phyloP scores from a whole-genome alignment of 768 basidiomycete species.

The Podaxis sp. region DNA sequence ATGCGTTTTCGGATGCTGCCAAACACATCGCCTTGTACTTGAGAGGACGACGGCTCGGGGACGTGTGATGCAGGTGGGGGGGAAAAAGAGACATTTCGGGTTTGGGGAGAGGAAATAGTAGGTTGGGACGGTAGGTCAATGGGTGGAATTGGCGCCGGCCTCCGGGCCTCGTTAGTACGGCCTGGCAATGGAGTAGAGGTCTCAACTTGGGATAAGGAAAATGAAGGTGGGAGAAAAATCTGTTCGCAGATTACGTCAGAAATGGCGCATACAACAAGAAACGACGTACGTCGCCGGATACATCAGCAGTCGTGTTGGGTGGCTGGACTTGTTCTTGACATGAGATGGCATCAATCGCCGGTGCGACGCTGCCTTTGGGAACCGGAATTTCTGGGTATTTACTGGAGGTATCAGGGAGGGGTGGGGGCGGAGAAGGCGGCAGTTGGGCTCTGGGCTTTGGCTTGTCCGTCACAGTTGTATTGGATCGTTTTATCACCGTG shows the following conservation, averaged over 20 bases:
- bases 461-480: not conserved
- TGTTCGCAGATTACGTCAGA: conserved; percentile 15
- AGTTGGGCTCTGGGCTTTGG: not conserved
- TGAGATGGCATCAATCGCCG: not conserved
- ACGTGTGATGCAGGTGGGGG: not conserved
- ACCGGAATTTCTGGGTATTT: not conserved
- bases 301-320: not conserved
- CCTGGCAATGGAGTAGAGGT: conserved; percentile 50
- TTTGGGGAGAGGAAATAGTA: conserved; percentile 22
- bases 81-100: not conserved
- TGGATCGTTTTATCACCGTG: conserved; percentile 5
- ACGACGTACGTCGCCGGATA: not conserved
- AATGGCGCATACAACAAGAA: too few species aligned
- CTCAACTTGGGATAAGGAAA: conserved; percentile 45
- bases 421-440: not conserved
- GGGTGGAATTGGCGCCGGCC: not conserved
- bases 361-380: not conserved
- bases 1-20: not conserved
- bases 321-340: not conserved
- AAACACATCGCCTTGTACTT: not conserved
- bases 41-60: not conserved
- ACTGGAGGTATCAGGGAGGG: not conserved
- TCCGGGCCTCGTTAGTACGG: not conserved
- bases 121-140: conserved; percentile 30
- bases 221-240: conserved; percentile 58